Evolutionary conservation across 805 yeast species (phyloP).

Genomic region (Metschnikowia gelsemii): DNA sequence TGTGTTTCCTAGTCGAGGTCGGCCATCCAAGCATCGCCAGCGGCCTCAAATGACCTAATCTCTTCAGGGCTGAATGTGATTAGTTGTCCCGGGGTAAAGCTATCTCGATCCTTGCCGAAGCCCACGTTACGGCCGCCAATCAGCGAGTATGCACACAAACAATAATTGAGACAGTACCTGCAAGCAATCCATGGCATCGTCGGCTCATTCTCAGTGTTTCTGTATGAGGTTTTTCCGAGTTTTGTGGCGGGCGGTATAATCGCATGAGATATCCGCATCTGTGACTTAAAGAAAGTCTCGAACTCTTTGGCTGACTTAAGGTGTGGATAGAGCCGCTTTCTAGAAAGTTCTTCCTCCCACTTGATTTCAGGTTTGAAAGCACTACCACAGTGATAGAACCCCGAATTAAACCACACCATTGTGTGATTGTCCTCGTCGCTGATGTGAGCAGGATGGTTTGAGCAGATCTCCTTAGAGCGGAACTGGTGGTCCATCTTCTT

Average conservation of each 20-base stretch:
- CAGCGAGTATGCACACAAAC: conserved; percentile 61
- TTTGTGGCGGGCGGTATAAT: conserved; percentile 23
- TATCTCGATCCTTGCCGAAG: conserved; percentile 23
- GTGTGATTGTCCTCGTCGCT: conserved; percentile 48
- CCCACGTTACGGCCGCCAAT: conserved; percentile 47
- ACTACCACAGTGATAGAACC: conserved; percentile 55
- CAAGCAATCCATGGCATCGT: conserved; percentile 10
- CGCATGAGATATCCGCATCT: conserved; percentile 45
- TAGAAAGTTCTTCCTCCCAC: conserved; percentile 31
- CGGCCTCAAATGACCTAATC: conserved; percentile 34
- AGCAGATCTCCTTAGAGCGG: conserved; percentile 49
- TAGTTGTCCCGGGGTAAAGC: conserved; percentile 45
- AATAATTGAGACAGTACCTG: conserved; percentile 50
- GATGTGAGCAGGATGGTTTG: conserved; percentile 64
- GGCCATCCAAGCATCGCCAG: conserved; percentile 34
- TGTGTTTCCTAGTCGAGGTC: too few species aligned
- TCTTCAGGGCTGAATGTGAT: conserved; percentile 37
- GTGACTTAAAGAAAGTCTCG: conserved; percentile 28
- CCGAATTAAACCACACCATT: conserved; percentile 69
- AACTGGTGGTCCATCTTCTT: conserved; percentile 23
- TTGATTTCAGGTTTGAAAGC: conserved; percentile 26
- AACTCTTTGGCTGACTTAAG: conserved; percentile 26
- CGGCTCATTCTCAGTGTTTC: conserved; percentile 17
- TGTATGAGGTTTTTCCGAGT: background rate
- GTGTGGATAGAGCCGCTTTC: conserved; percentile 25